Evolutionary conservation across 2,329 filamentous ascomycete genomes (phyloP), one percentile per base, ranked within the genome.

Genomic region (Neocucurbitaria cava): DNA sequence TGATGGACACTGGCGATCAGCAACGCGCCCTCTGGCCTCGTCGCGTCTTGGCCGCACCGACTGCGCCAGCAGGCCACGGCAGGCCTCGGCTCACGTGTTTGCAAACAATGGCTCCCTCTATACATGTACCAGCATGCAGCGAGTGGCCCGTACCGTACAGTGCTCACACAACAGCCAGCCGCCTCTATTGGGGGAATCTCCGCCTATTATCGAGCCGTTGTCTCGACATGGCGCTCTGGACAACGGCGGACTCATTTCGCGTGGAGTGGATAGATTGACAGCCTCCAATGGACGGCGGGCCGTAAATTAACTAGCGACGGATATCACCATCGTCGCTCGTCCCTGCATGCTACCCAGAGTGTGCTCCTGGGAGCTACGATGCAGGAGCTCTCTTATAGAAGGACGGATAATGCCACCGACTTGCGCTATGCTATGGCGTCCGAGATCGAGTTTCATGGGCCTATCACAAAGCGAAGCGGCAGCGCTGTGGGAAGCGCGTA

Each of bases 401-500:
- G 41, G 51, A 46, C 47, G 17, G 24, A 46, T 52, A 47, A 21
- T 46, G 20, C 41, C 52, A 50, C 41, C 36, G 57, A 44, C 33
- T 36, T 15, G 18, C 49, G 17, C 24, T 30, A 39, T 48, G 42
- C 15, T 44, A 30, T 49, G 18, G 46, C 38, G 62, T 61, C 62
- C 64, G 64, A 68, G 62, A 66, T 59, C 18, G 59, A 64, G 65
- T 62, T 61, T 65, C 66, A 67, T 59, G 54, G 61, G 46, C 50
- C 58, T 60, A 56, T 58, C 49, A 33, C 55, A 60, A 52, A 51
- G 52, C 40, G 31, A 36, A 64, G 58, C 60, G 49, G 42, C 44
- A 57, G 53, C 52, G 61, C 57, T 11, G 60, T 58, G 53, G 18
- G 31, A 66, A 52, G 61, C 59, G 57, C 61, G 56, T 59, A 58